Evolutionary conservation across 2,329 filamentous ascomycete species (phyloP).

Genomic region (Monosporascus cannonballus): DNA sequence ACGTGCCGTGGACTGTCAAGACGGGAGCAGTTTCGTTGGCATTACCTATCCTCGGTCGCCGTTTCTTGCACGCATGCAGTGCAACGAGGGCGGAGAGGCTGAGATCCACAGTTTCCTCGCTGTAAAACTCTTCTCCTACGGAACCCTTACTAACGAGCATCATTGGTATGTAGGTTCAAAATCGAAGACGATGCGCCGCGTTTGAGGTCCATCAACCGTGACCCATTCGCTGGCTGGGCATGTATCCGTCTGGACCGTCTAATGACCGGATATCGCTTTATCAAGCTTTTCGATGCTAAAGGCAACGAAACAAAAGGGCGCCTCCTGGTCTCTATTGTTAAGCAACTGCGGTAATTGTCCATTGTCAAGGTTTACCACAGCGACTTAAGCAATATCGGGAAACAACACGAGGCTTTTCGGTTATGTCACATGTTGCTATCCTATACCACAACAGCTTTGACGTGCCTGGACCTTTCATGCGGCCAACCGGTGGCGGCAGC

Average conservation of each 20-base stretch:
- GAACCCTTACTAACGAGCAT: slow-evolving; percentile 16
- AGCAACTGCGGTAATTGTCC: slow-evolving; percentile 19
- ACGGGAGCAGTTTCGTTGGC: slow-evolving; percentile 16
- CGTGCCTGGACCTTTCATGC: not conserved
- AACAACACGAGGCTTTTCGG: not conserved
- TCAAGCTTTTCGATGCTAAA: slow-evolving; percentile 41
- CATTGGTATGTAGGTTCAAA: slow-evolving; percentile 39
- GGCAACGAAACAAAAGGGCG: slow-evolving; percentile 40
- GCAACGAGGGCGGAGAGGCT: slow-evolving; percentile 1
- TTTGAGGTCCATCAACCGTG: slow-evolving; percentile 25
- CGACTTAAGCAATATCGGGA: not conserved
- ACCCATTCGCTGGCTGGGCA: slow-evolving; percentile 45
- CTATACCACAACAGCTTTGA: not conserved
- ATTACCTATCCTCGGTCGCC: slow-evolving; percentile 4
- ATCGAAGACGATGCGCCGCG: slow-evolving; percentile 42
- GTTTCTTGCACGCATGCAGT: slow-evolving; percentile 6
- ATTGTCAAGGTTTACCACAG: not conserved
- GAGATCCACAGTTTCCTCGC: too few species aligned
- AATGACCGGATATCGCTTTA: slow-evolving; percentile 47
- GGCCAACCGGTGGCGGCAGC: not conserved
- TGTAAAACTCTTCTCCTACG: too few species aligned
- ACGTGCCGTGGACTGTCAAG: slow-evolving; percentile 11
- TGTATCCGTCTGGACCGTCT: slow-evolving; percentile 56
- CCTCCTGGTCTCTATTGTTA: slow-evolving; percentile 47
- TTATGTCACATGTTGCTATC: not conserved